These are phyloP conservation scores for Domatiomyces catenatus DNA, from an alignment of 2,329 filamentous ascomycete genomes.

Conservation along the genomic window DNA sequence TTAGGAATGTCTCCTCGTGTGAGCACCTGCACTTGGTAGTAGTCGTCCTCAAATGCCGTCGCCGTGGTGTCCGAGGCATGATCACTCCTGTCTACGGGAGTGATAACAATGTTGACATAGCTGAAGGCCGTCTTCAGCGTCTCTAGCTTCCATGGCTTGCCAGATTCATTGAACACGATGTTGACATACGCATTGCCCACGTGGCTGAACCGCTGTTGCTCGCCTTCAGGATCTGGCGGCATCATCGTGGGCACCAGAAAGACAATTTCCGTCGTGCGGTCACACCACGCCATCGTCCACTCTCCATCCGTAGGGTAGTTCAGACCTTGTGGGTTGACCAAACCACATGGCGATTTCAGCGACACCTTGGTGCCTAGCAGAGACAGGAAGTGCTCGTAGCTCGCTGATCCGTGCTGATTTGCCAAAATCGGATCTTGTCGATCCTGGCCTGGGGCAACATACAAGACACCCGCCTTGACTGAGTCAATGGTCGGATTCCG, in stretches of 20 bases:
- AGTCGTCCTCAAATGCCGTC: slow-evolving; percentile 29
- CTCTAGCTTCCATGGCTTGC: slow-evolving; percentile 73
- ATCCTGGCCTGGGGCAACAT: slow-evolving; percentile 75
- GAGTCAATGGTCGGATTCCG: slow-evolving; percentile 79
- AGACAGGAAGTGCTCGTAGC: slow-evolving; percentile 74
- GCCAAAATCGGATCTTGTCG: slow-evolving; percentile 69
- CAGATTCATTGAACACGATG: slow-evolving; percentile 94
- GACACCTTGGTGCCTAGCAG: slow-evolving; percentile 68
- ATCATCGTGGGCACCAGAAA: slow-evolving; percentile 96
- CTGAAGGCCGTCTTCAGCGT: slow-evolving; percentile 94
- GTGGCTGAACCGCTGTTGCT: slow-evolving; percentile 78
- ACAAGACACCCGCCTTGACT: slow-evolving; percentile 89
- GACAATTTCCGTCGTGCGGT: slow-evolving; percentile 84
- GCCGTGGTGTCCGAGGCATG: slow-evolving; percentile 34
- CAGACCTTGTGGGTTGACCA: slow-evolving; percentile 84
- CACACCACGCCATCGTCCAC: slow-evolving; percentile 85
- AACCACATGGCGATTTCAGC: slow-evolving; percentile 52
- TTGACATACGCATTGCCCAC: slow-evolving; percentile 98
- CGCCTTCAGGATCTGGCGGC: slow-evolving; percentile 68
- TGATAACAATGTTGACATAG: slow-evolving; percentile 91
- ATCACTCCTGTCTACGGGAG: slow-evolving; percentile 34
- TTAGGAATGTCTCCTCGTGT: slow-evolving; percentile 79
- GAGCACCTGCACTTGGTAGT: slow-evolving; percentile 81
- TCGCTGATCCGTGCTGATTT: slow-evolving; percentile 71
- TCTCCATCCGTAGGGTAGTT: slow-evolving; percentile 74